Conservation (phyloP, 169 alveolate species). For the Babesia bovis region DNA sequence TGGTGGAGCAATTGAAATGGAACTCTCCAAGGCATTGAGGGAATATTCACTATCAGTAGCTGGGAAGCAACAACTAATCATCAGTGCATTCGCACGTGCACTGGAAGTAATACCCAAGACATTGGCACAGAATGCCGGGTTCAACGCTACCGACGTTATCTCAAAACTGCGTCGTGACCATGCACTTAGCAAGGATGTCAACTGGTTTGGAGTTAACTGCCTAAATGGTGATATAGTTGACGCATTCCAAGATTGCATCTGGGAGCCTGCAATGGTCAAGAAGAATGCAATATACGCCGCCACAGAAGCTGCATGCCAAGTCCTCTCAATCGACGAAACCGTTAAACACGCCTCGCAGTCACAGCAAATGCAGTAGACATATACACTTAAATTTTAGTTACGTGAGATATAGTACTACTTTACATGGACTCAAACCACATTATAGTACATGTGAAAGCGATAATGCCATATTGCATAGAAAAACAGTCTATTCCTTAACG, state of each 20-base stretch:
- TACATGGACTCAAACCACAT: too few relatives aligned
- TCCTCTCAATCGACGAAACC: constrained; percentile 95
- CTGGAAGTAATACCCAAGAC: constrained; percentile 95
- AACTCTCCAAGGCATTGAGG: constrained; percentile 64
- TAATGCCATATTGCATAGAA: too few relatives aligned
- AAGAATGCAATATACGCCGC: constrained; percentile 94
- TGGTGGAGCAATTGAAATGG: constrained; percentile 95
- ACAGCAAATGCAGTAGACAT: neutral
- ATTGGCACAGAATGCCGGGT: constrained; percentile 96
- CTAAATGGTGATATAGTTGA: constrained; percentile 88
- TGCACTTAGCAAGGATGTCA: constrained; percentile 68
- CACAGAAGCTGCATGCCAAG: constrained; percentile 97
- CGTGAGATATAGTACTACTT: constrained; percentile 1
- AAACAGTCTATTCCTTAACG: too few relatives aligned
- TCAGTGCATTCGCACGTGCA: constrained; percentile 93
- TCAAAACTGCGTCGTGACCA: constrained; percentile 92
- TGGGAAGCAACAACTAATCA: constrained; percentile 92
- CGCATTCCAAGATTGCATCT: constrained; percentile 85
- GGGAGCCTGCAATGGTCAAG: constrained; percentile 96
- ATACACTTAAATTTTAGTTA: neutral
- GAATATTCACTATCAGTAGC: constrained; percentile 76
- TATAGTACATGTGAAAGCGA: too few relatives aligned
- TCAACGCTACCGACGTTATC: constrained; percentile 91
- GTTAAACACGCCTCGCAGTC: constrained; percentile 82
- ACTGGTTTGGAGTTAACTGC: constrained; percentile 95